phyloP scores from a whole-genome alignment of 257 asterid species.

The Paulownia fortunei region DNA sequence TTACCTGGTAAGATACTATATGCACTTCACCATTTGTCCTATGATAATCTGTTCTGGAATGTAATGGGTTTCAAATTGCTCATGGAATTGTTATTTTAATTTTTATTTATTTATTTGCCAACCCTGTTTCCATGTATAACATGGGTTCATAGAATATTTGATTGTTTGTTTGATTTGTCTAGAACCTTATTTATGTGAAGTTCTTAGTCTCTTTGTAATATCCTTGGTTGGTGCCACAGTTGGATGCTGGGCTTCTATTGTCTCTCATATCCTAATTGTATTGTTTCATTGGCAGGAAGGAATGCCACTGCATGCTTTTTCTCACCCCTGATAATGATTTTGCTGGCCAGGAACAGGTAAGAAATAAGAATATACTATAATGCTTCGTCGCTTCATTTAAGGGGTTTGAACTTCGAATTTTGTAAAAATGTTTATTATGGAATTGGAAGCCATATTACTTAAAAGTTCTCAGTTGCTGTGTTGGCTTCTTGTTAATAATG shows the following conservation, averaged over 20 bases:
- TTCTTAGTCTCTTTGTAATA: too few relatives aligned
- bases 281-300: conserved; percentile 57
- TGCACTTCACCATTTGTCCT: background rate
- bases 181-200: background rate
- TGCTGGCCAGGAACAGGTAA: conserved; percentile 90
- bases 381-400: background rate
- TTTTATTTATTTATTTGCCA: background rate
- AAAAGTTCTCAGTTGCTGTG: background rate
- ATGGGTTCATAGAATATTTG: background rate
- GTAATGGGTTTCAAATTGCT: background rate
- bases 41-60: conserved; percentile 8
- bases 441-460: background rate
- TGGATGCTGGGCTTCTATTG: background rate
- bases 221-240: background rate
- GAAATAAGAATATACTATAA: background rate
- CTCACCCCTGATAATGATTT: conserved; percentile 85
- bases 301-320: conserved; percentile 95
- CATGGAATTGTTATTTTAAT: background rate
- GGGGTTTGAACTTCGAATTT: background rate
- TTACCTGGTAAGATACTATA: background rate
- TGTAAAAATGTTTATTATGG: background rate
- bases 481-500: background rate
- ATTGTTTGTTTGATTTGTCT: background rate
- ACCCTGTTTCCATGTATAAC: background rate
- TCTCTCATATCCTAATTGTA: background rate